These are phyloP conservation scores for Breviolum minutum DNA, from an alignment of 73 alveolate species.

Conservation along the genomic window DNA sequence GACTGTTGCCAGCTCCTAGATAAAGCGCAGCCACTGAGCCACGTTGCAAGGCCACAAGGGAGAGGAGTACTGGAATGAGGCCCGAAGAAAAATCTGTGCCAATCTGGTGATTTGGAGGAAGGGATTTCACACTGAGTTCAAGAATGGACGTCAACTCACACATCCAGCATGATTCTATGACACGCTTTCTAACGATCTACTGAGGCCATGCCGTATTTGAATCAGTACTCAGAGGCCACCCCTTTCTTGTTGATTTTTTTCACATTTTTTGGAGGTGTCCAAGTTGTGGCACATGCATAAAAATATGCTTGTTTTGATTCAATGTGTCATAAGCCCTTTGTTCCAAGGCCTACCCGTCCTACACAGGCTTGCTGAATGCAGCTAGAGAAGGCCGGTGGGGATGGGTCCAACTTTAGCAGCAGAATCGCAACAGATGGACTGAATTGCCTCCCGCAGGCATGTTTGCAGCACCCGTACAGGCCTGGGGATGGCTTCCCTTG, in stretches of 20 bases:
- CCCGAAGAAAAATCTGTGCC: neutral
- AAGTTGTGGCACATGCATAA: too few relatives aligned
- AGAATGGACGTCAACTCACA: neutral
- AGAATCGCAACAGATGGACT: neutral
- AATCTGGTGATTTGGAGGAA: neutral
- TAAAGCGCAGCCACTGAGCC: neutral
- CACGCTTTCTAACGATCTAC: neutral
- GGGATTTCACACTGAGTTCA: neutral
- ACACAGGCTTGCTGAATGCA: constrained; percentile 4
- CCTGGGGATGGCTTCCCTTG: neutral
- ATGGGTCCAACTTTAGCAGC: too few relatives aligned
- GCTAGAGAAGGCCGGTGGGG: neutral
- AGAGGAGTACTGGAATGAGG: constrained; percentile 62
- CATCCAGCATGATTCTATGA: neutral
- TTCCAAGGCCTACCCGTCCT: neutral
- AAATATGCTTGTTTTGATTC: neutral
- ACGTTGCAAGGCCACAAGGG: constrained; percentile 39
- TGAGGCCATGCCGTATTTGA: constrained; percentile 59
- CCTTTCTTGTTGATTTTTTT: neutral
- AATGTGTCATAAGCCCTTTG: neutral
- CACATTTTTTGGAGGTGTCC: neutral
- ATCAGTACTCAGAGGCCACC: constrained; percentile 61
- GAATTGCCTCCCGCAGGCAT: too few relatives aligned
- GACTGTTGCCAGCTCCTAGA: too few relatives aligned
- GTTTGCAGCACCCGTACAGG: constrained; percentile 47